Evolutionary conservation across 108 stramenopile genomes (phyloP).

Genomic region (Schizochytrium sp.): DNA sequence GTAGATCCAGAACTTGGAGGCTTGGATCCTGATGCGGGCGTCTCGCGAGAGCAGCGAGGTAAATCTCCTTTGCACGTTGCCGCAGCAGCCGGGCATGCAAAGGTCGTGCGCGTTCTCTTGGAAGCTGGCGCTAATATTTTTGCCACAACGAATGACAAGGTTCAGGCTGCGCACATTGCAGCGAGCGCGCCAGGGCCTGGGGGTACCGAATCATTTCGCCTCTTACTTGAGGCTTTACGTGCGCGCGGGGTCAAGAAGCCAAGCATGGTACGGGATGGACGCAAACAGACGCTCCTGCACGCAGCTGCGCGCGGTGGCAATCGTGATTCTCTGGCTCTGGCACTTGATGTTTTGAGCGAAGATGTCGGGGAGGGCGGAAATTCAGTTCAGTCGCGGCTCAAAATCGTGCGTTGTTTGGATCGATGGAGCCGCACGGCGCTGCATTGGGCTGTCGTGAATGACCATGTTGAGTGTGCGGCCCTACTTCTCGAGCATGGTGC

Average conservation of each 20-base stretch:
- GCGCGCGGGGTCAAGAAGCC: background rate
- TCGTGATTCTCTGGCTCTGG: background rate
- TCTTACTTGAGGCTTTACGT: background rate
- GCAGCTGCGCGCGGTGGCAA: constrained; percentile 7
- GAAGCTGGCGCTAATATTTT: background rate
- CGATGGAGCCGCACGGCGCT: background rate
- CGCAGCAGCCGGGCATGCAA: background rate
- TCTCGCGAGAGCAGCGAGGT: background rate
- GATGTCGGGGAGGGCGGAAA: background rate
- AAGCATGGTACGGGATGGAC: background rate
- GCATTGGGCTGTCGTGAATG: background rate
- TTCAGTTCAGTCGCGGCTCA: background rate
- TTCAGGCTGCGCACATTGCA: background rate
- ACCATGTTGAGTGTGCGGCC: background rate
- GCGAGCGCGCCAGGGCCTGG: background rate
- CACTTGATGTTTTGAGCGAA: background rate
- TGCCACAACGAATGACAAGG: background rate
- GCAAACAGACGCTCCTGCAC: background rate
- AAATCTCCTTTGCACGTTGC: background rate
- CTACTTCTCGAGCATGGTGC: background rate
- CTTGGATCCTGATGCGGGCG: background rate
- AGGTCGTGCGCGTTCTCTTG: background rate
- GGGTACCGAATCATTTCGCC: background rate
- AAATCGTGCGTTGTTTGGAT: background rate
- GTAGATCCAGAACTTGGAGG: background rate